Evolutionary conservation across 352 stramenopile species (phyloP).

Genomic region (Blastocystis sp.): DNA sequence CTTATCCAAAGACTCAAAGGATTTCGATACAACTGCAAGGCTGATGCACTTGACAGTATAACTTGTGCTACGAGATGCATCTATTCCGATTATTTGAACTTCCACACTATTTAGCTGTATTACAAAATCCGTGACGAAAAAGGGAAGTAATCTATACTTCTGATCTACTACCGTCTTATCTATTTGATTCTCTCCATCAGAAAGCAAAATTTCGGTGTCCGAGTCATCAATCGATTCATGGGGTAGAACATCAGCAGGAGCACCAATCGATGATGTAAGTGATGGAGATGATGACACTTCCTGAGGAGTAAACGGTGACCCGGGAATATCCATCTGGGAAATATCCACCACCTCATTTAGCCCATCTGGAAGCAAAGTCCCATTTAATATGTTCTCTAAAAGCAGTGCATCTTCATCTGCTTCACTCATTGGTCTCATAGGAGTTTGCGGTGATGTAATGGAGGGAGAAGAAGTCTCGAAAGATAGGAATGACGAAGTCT

Average conservation of each 20-base stretch:
- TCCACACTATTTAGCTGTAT: background rate
- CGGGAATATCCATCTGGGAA: background rate
- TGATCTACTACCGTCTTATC: background rate
- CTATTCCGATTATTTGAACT: background rate
- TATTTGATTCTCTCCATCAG: background rate
- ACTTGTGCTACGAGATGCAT: background rate
- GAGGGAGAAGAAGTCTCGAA: background rate
- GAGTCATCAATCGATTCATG: background rate
- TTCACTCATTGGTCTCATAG: background rate
- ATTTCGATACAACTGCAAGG: background rate
- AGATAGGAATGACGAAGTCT: background rate
- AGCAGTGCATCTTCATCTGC: background rate
- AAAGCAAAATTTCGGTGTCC: background rate
- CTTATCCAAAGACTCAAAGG: background rate
- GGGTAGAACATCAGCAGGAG: background rate
- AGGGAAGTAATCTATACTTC: background rate
- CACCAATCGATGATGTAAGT: background rate
- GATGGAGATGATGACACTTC: background rate
- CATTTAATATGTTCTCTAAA: background rate
- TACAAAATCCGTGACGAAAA: background rate
- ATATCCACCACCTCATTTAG: background rate
- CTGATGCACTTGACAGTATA: constrained; percentile 17
- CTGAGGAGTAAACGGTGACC: background rate
- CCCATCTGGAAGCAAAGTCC: background rate
- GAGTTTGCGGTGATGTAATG: background rate